Conservation (phyloP, 208 protist genomes). For the Trypanosoma conorhini region DNA sequence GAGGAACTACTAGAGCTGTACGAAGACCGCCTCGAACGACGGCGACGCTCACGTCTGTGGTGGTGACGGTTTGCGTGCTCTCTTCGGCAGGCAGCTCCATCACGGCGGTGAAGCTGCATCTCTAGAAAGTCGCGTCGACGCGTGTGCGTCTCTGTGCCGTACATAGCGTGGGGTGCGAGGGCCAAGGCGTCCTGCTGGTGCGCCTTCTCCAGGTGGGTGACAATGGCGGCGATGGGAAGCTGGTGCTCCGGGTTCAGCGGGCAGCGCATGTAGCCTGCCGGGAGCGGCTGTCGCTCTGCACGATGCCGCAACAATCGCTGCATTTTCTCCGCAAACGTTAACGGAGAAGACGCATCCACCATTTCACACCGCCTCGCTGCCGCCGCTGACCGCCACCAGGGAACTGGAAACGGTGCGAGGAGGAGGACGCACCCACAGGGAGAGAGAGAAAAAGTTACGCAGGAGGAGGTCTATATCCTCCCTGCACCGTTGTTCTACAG, state of each 20-base stretch:
- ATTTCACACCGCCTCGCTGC: background rate
- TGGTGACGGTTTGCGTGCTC: background rate
- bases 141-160: conserved; percentile 26
- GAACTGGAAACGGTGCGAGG: background rate
- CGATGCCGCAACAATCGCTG: conserved; percentile 14
- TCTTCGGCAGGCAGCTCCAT: background rate
- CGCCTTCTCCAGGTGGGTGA: conserved; percentile 29
- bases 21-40: background rate
- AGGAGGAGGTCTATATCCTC: background rate
- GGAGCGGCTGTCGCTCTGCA: conserved; percentile 14
- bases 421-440: background rate
- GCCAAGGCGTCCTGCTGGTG: conserved; percentile 37
- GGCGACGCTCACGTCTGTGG: background rate
- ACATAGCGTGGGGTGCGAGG: conserved; percentile 37
- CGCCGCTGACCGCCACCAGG: too few species aligned
- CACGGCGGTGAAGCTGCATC: conserved; percentile 16
- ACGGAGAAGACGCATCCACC: background rate
- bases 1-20: background rate
- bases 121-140: conserved; percentile 31
- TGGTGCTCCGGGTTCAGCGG: conserved; percentile 44
- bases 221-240: conserved; percentile 33
- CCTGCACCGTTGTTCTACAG: background rate
- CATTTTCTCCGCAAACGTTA: conserved; percentile 26
- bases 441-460: background rate
- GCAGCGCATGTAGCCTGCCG: conserved; percentile 33